Percentiles rank a stretch among this genome's conserved stretches.
Evolutionary conservation across 768 basidiomycete species (phyloP).

Genomic region (Trichaptum fuscoviolaceum): DNA sequence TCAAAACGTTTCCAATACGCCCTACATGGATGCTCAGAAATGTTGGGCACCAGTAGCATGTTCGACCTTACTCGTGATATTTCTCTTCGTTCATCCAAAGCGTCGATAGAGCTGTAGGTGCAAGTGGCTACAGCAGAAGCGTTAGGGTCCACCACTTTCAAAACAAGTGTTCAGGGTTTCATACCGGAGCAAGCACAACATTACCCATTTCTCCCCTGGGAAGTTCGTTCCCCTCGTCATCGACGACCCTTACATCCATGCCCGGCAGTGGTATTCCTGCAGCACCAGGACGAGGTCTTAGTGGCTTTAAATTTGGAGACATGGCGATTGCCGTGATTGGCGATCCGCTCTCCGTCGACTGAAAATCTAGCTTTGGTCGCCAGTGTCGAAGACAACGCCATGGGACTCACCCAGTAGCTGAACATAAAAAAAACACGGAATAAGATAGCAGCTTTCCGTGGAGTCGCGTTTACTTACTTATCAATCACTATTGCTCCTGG

Average conservation of each 20-base stretch:
- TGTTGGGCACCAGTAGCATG: not conserved
- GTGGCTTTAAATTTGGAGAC: not conserved
- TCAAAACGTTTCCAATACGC: constrained; percentile 1
- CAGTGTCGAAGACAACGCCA: not conserved
- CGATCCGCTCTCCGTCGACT: constrained; percentile 2
- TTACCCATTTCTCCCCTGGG: not conserved
- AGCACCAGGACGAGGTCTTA: not conserved
- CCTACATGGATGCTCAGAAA: not conserved
- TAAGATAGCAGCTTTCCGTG: too few species aligned
- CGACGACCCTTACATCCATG: not conserved
- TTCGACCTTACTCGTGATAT: not conserved
- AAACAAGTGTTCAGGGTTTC: not conserved
- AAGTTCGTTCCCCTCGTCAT: not conserved
- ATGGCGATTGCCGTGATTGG: not conserved
- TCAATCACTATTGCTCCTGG: not conserved
- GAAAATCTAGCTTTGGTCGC: not conserved
- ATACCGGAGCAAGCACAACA: not conserved
- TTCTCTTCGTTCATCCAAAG: constrained; percentile 1
- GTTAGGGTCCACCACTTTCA: not conserved
- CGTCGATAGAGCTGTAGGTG: not conserved
- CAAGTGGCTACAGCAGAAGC: not conserved
- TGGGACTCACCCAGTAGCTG: constrained; percentile 2
- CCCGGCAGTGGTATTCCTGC: not conserved
- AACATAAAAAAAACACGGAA: too few species aligned
- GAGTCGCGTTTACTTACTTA: not conserved